Conservation (phyloP, 2,329 filamentous ascomycete genomes). For the Monilinia fructicola region DNA sequence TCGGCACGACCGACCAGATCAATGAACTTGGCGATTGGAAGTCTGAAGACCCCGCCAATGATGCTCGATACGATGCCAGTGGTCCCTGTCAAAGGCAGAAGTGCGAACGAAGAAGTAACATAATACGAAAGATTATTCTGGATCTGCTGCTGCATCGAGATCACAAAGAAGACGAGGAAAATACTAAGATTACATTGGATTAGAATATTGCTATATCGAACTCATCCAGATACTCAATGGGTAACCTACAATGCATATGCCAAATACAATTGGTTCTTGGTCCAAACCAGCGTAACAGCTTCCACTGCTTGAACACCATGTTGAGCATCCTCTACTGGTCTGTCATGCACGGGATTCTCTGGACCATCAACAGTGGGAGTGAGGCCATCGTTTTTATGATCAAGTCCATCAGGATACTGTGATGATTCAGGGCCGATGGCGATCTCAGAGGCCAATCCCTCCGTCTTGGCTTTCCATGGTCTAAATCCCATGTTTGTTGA, state of each 20-base stretch:
- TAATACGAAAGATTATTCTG: constrained; percentile 30
- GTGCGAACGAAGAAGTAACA: constrained; percentile 34
- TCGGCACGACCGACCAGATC: constrained; percentile 67
- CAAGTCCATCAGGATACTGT: not conserved
- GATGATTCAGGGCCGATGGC: constrained; percentile 9
- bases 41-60: constrained; percentile 34
- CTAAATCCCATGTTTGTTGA: not conserved
- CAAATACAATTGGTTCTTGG: constrained; percentile 32
- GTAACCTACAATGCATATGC: constrained; percentile 34
- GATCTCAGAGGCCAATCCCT: constrained; percentile 8
- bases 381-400: constrained; percentile 13
- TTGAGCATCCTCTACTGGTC: constrained; percentile 29
- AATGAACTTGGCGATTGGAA: constrained; percentile 61
- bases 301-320: constrained; percentile 34
- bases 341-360: not conserved
- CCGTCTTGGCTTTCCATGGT: constrained; percentile 16
- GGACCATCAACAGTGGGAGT: not conserved
- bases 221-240: not conserved
- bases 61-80: constrained; percentile 36
- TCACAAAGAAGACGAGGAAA: constrained; percentile 36
- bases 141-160: constrained; percentile 36
- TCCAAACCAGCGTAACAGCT: constrained; percentile 36
- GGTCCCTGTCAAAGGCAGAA: constrained; percentile 32
- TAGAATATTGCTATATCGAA: not conserved
- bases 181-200: constrained; percentile 27